Evolutionary conservation across 345 rosid species (phyloP).

Genomic region (Reutealis trisperma): DNA sequence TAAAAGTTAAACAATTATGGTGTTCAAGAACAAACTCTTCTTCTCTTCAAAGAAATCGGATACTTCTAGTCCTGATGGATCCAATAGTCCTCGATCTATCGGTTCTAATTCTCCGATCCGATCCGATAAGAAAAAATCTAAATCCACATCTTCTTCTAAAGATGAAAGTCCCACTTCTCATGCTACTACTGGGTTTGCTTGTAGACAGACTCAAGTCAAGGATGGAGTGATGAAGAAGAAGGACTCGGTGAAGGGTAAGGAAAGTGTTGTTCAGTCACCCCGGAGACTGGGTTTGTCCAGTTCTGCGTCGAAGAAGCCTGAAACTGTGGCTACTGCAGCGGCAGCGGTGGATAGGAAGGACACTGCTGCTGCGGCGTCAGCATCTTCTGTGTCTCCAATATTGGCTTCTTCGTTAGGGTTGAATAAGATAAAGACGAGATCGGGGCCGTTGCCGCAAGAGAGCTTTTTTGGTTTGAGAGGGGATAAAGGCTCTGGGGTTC

Average conservation of each 20-base stretch:
- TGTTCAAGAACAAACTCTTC: constrained; percentile 93
- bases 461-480: constrained; percentile 67
- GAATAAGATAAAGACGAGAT: constrained; percentile 92
- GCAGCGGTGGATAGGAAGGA: constrained; percentile 29
- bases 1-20: constrained; percentile 45
- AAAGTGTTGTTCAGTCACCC: constrained; percentile 8
- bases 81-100: constrained; percentile 76
- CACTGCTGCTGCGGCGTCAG: constrained; percentile 23
- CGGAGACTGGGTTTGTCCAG: not conserved
- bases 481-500: constrained; percentile 49
- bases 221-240: constrained; percentile 70
- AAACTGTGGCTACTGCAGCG: not conserved
- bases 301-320: not conserved
- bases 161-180: constrained; percentile 29
- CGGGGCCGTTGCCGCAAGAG: constrained; percentile 94
- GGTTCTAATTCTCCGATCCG: constrained; percentile 88
- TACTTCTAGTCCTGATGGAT: constrained; percentile 81
- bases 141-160: constrained; percentile 54
- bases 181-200: constrained; percentile 18
- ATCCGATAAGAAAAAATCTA: constrained; percentile 83
- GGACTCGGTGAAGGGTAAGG: constrained; percentile 51
- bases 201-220: constrained; percentile 56
- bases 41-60: constrained; percentile 91
- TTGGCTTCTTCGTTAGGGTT: constrained; percentile 92
- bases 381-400: constrained; percentile 67